A percentile compares a stretch with the other conserved stretches of the same genome.
These are phyloP conservation scores for Pythium rhizo-oryzae DNA, from an alignment of 352 stramenopile genomes.

Conservation along the genomic window DNA sequence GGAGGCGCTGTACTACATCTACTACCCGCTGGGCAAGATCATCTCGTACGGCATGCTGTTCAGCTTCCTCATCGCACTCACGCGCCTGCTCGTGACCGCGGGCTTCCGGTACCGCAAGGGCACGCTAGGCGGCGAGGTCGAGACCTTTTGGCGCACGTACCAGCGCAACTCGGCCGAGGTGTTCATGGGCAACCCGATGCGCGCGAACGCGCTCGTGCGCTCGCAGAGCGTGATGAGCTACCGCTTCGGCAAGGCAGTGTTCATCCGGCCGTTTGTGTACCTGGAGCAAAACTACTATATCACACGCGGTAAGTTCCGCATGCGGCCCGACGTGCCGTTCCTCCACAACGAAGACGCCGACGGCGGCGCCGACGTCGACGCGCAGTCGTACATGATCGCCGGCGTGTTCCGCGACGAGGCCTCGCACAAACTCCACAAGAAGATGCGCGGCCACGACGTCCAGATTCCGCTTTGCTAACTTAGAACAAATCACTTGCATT, in stretches of 20 bases:
- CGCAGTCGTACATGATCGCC: slow-evolving; percentile 22
- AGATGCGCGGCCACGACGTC: slow-evolving; percentile 14
- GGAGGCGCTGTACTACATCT: slow-evolving; percentile 18
- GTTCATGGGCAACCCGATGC: slow-evolving; percentile 31
- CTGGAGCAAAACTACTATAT: slow-evolving; percentile 37
- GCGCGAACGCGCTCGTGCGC: slow-evolving; percentile 30
- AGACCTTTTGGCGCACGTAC: slow-evolving; percentile 29
- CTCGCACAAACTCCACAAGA: slow-evolving; percentile 20
- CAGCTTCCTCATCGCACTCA: slow-evolving; percentile 12
- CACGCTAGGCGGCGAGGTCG: slow-evolving; percentile 21
- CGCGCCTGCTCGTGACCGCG: slow-evolving; percentile 16
- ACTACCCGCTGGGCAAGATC: slow-evolving; percentile 26
- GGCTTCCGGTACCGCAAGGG: slow-evolving; percentile 12
- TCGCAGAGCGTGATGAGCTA: slow-evolving; percentile 31
- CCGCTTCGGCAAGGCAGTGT: slow-evolving; percentile 30
- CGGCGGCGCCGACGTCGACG: slow-evolving; percentile 21
- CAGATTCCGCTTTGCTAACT: slow-evolving; percentile 28
- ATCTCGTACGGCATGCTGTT: slow-evolving; percentile 25
- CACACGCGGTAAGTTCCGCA: slow-evolving; percentile 22
- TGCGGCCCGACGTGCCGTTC: slow-evolving; percentile 23
- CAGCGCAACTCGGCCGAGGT: slow-evolving; percentile 35
- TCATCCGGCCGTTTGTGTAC: slow-evolving; percentile 34
- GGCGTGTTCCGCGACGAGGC: slow-evolving; percentile 26
- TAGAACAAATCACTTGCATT: too few species aligned
- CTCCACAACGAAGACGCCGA: slow-evolving; percentile 13